These are phyloP conservation scores for Corymbia maculata DNA, from an alignment of 345 rosid genomes.

Conservation along the genomic window DNA sequence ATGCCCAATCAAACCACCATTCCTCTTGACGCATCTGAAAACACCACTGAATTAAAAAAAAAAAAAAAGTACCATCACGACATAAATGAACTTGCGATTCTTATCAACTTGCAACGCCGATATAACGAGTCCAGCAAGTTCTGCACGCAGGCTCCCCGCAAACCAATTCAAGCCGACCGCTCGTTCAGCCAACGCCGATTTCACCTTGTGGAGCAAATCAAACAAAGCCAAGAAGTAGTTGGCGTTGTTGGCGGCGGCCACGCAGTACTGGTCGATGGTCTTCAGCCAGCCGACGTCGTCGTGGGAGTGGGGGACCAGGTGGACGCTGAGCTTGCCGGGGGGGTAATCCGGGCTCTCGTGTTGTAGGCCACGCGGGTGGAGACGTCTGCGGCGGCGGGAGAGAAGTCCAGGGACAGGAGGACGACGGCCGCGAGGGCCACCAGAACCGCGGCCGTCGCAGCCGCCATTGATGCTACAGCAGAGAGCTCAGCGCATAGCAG, in stretches of 20 bases:
- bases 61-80: constrained; percentile 42
- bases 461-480: neutral
- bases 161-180: neutral
- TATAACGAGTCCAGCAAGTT: constrained; percentile 84
- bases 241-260: constrained; percentile 82
- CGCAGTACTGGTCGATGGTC: constrained; percentile 93
- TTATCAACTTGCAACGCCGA: constrained; percentile 68
- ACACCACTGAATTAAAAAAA: neutral
- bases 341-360: constrained; percentile 45
- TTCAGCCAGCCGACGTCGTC: constrained; percentile 97
- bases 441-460: neutral
- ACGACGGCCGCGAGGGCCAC: constrained; percentile 3
- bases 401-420: neutral
- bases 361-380: constrained; percentile 60
- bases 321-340: constrained; percentile 71
- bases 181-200: neutral
- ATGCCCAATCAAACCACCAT: neutral
- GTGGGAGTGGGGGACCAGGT: constrained; percentile 91
- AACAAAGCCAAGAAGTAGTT: neutral
- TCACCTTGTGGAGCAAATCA: neutral
- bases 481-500: neutral
- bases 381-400: neutral
- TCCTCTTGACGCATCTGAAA: neutral
- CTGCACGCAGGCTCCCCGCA: constrained; percentile 85
- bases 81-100: constrained; percentile 87